Base-by-base conservation (phyloP, 768 basidiomycete genomes). In the Boletus sp. region DNA sequence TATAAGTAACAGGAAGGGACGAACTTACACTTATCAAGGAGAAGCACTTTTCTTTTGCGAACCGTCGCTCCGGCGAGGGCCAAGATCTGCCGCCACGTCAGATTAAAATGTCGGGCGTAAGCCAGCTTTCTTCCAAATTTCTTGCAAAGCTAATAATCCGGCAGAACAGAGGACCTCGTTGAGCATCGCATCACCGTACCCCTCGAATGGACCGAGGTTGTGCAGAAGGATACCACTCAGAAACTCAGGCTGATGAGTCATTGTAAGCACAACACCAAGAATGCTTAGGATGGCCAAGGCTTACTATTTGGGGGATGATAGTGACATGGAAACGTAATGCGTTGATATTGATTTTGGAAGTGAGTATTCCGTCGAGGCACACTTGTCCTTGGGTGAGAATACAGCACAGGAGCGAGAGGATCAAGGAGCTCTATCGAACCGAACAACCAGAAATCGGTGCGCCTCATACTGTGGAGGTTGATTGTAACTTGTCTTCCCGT, bases 161-260 rank as follows among this genome's bases (percentile, higher is more conserved):
- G 81, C 75, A 0, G 79, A 70, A 17, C 75, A 73, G 19, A 83
- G 65, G 0, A 79, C 80, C 33, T 74, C 74, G 50, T 82, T 79
- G 15, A 83, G 71, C 5, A 66, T 70, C 0, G 77, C 71, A 53
- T 86, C 84, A 41, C 83, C 80, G 55, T 81, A 72, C 53, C 81
- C 73, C 7, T 63, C 71, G 59, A 83, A 85, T 0, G 83, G 84
- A 61, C 85, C 84, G n/a, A 85, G 68, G 59, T 84, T 85, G 50
- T 73, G 72, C 30, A 84, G 76, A 21, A 85, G 68, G 4, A 78
- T 79, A 5, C 84, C 84, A 35, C 77, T 79, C 30, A 84, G 65
- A 0, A 52, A 34, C 34, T 52, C 45, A 3, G 45, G 45, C 51
- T 52, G 32, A 33, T 25, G 15, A n/a, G 4, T 1, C 8, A 29